Conservation (phyloP, 768 basidiomycete genomes). For the Daedalea quercina region DNA sequence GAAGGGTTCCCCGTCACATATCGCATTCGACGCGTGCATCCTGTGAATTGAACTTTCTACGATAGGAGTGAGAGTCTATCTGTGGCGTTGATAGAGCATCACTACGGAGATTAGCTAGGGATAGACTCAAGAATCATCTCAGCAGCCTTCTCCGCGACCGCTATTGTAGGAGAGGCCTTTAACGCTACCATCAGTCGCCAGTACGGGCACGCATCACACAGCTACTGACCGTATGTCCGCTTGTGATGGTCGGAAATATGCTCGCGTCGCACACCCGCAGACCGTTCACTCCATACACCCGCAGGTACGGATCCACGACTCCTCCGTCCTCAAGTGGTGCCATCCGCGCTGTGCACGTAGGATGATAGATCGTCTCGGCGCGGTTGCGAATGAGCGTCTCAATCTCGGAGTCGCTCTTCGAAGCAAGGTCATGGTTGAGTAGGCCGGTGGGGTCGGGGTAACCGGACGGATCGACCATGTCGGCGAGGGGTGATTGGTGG, state of each 20-base stretch:
- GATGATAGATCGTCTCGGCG: conserved; percentile 38
- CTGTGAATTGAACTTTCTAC: no score
- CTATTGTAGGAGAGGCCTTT: background rate
- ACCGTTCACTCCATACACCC: conserved; percentile 35
- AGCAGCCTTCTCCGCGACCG: background rate
- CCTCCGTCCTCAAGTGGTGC: conserved; percentile 29
- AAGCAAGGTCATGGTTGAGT: conserved; percentile 33
- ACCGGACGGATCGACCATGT: conserved; percentile 26
- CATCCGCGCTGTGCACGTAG: conserved; percentile 35
- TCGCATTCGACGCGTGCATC: no score
- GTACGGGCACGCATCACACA: background rate
- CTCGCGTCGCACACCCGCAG: conserved; percentile 44
- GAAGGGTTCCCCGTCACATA: no score
- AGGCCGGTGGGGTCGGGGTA: conserved; percentile 19
- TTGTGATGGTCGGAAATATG: conserved; percentile 35
- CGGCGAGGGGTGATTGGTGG: conserved; percentile 30
- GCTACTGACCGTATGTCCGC: conserved; percentile 38
- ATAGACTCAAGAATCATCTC: background rate
- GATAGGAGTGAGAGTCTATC: no score
- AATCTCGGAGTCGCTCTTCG: conserved; percentile 28
- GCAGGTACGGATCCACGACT: conserved; percentile 36
- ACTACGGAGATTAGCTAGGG: no score
- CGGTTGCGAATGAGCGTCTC: conserved; percentile 26
- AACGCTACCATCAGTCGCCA: background rate
- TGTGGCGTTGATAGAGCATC: no score